Conservation (phyloP, 495 filamentous ascomycete genomes). For the Penicillium angulare region DNA sequence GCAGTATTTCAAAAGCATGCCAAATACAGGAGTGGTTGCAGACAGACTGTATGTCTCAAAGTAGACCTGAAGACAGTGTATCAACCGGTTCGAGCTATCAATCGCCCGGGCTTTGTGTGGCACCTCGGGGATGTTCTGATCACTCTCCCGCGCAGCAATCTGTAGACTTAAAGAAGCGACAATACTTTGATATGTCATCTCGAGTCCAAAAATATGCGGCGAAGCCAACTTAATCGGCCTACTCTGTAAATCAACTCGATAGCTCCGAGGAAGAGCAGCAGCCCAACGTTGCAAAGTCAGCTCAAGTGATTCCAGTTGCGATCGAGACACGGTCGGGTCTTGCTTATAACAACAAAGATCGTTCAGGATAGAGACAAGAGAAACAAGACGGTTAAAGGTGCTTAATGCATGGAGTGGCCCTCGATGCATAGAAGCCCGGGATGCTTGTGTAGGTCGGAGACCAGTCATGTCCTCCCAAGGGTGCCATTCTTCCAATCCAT, state of each 20-base stretch:
- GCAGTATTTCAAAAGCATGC: constrained; percentile 31
- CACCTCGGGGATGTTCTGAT: constrained; percentile 21
- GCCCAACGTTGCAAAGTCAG: constrained; percentile 39
- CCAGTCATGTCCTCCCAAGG: constrained; percentile 56
- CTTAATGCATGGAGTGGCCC: constrained; percentile 56
- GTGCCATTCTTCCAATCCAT: constrained; percentile 71
- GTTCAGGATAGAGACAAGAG: constrained; percentile 46
- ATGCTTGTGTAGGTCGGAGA: constrained; percentile 30
- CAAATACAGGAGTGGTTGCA: constrained; percentile 37
- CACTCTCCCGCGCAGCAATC: constrained; percentile 27
- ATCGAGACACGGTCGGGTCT: constrained; percentile 21
- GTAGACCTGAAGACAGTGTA: constrained; percentile 34
- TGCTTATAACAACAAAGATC: constrained; percentile 35
- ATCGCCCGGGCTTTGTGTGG: constrained; percentile 25
- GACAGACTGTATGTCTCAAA: constrained; percentile 41
- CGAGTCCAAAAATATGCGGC: constrained; percentile 41
- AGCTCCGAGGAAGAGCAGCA: constrained; percentile 31
- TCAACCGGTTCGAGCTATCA: constrained; percentile 33
- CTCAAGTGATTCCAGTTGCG: constrained; percentile 36
- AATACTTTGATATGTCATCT: constrained; percentile 40
- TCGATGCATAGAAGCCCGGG: constrained; percentile 38
- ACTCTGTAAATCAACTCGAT: constrained; percentile 34
- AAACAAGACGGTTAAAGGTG: constrained; percentile 57
- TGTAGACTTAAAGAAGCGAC: constrained; percentile 28
- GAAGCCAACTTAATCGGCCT: constrained; percentile 24